A percentile compares a stretch with the other conserved stretches of the same genome.
Evolutionary conservation across 768 basidiomycete species (phyloP).

Genomic region (Mycena alexandri): DNA sequence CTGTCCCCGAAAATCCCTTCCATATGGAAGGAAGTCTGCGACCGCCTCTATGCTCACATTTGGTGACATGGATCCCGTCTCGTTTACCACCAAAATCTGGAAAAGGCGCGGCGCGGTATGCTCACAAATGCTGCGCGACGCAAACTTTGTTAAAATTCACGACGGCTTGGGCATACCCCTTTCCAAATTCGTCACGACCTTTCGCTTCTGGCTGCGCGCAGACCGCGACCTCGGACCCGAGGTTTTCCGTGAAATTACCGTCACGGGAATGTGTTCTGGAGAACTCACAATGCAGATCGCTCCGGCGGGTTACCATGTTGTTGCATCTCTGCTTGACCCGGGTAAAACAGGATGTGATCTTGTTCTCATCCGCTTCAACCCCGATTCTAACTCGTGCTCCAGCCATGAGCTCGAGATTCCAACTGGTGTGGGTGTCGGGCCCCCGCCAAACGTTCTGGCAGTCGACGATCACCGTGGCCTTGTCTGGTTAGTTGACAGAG

Average conservation of each 20-base stretch:
- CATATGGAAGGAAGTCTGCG: conserved; percentile 8
- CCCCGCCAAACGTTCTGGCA: conserved; percentile 26
- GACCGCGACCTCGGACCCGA: conserved; percentile 1
- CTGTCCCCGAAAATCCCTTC: conserved; percentile 23
- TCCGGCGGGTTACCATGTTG: conserved; percentile 23
- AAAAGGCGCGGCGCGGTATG: conserved; percentile 25
- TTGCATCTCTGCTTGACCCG: conserved; percentile 19
- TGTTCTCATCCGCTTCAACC: conserved; percentile 15
- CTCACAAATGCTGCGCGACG: conserved; percentile 28
- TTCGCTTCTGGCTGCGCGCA: conserved; percentile 29
- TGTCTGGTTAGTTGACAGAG: conserved; percentile 22
- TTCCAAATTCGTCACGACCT: conserved; percentile 29
- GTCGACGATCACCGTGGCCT: conserved; percentile 30
- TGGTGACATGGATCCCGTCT: conserved; percentile 20
- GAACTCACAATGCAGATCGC: conserved; percentile 25
- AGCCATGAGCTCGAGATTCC: conserved; percentile 34
- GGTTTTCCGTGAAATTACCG: conserved; percentile 9
- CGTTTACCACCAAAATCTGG: conserved; percentile 26
- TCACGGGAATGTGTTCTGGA: conserved; percentile 26
- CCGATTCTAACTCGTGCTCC: conserved; percentile 20
- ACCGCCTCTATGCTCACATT: conserved; percentile 11
- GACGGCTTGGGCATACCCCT: conserved; percentile 20
- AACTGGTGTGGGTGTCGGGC: conserved; percentile 3
- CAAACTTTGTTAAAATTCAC: conserved; percentile 30
- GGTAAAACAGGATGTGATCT: conserved; percentile 17